Conservation (phyloP, 169 alveolate species). For the Eimeria acervulina region DNA sequence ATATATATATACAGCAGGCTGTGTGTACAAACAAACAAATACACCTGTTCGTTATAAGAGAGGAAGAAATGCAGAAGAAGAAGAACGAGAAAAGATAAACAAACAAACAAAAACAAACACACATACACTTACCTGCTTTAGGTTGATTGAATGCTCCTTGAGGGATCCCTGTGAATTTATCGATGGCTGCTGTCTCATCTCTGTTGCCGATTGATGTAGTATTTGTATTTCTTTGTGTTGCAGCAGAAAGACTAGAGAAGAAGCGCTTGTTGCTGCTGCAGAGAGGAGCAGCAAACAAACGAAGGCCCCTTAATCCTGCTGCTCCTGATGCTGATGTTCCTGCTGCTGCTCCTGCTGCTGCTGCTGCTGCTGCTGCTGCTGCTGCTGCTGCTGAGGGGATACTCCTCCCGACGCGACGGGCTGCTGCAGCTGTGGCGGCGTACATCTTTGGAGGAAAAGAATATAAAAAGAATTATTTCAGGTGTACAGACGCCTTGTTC, state of each 20-base stretch:
- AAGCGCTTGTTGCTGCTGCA: background rate
- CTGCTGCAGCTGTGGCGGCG: conserved; percentile 31
- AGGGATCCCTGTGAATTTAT: background rate
- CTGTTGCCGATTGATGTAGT: no score
- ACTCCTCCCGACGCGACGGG: background rate
- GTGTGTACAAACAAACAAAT: no score
- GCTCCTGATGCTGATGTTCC: background rate
- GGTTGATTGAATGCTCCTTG: background rate
- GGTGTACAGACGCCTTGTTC: no score
- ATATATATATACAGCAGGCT: no score
- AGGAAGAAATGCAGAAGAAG: background rate
- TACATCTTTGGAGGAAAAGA: background rate
- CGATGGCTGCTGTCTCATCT: background rate
- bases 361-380: conserved; percentile 1
- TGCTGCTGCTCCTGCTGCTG: background rate
- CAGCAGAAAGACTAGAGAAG: background rate
- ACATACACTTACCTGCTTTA: no score
- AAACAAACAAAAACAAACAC: no score
- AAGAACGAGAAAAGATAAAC: background rate
- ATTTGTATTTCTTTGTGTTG: background rate
- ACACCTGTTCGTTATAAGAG: no score
- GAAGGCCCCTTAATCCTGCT: background rate
- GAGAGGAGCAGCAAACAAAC: background rate
- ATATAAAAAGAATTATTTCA: no score
- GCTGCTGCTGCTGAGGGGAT: background rate